Percentiles rank a stretch among this genome's conserved stretches.
Conservation (phyloP, 768 basidiomycete genomes). For the Rhodocollybia butyracea region DNA sequence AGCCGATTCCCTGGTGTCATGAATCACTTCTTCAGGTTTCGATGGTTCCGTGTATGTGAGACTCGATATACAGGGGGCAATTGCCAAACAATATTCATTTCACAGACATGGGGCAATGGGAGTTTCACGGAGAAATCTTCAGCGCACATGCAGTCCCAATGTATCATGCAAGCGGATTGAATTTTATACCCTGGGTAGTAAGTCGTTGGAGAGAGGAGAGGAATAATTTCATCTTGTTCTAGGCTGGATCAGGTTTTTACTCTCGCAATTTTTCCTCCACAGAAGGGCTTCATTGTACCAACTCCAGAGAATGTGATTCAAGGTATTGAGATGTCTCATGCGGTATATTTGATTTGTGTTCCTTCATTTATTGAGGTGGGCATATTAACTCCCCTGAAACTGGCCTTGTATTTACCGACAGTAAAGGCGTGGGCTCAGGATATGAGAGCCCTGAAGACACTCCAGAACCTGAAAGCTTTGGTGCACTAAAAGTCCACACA, state of each 20-base stretch:
- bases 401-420: neutral
- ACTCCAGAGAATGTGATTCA: conserved; percentile 26
- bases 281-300: conserved; percentile 7
- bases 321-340: conserved; percentile 15
- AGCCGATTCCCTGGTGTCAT: conserved; percentile 7
- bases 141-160: conserved; percentile 10
- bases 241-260: neutral
- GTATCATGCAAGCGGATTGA: conserved; percentile 14
- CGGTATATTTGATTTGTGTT: conserved; percentile 17
- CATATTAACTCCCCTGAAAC: neutral
- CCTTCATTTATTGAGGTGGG: conserved; percentile 29
- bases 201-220: neutral
- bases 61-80: neutral
- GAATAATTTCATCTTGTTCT: neutral
- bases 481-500: neutral
- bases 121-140: conserved; percentile 10
- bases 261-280: neutral
- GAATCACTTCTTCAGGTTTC: neutral
- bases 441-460: neutral
- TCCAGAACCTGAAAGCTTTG: neutral
- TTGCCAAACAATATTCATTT: neutral
- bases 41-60: conserved; percentile 6
- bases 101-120: conserved; percentile 9
- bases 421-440: neutral
- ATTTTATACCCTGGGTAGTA: conserved; percentile 13